Conservation (phyloP, 202 grass and related monocot genomes). For the Elaeis oleifera region DNA sequence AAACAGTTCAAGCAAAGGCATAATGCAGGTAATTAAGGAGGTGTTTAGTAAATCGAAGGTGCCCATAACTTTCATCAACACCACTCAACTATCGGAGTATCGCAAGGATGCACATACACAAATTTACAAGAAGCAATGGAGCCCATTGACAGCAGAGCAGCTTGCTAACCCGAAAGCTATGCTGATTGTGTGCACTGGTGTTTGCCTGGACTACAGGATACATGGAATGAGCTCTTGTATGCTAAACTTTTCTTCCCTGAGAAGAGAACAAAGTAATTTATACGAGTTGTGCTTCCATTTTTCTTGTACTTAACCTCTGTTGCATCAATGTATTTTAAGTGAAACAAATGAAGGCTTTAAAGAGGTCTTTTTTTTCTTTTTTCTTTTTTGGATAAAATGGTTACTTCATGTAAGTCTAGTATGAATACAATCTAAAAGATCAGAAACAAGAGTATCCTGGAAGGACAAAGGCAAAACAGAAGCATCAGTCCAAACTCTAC, state of each 20-base stretch:
- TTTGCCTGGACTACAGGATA: constrained; percentile 83
- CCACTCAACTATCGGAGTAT: constrained; percentile 73
- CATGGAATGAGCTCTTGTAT: constrained; percentile 86
- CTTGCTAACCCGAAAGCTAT: constrained; percentile 70
- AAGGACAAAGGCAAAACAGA: too few species aligned
- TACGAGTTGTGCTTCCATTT: too few species aligned
- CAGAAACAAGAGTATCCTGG: too few species aligned
- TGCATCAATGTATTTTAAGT: too few species aligned
- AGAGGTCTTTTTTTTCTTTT: too few species aligned
- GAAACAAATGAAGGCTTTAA: too few species aligned
- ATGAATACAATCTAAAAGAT: too few species aligned
- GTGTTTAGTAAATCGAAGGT: constrained; percentile 45
- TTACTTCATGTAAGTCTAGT: too few species aligned
- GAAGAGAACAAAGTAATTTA: too few species aligned
- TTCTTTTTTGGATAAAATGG: too few species aligned
- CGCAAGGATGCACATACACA: constrained; percentile 84
- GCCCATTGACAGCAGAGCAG: constrained; percentile 49
- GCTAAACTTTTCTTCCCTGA: constrained; percentile 68
- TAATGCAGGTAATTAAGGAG: constrained; percentile 47
- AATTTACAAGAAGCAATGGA: constrained; percentile 75
- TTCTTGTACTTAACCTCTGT: too few species aligned
- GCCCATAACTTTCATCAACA: constrained; percentile 61
- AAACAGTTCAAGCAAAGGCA: constrained; percentile 41
- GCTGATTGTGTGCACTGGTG: constrained; percentile 95
- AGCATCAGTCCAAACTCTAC: too few species aligned